Evolutionary conservation across 2,329 filamentous ascomycete species (phyloP).

Genomic region (Aspergillus terreus): DNA sequence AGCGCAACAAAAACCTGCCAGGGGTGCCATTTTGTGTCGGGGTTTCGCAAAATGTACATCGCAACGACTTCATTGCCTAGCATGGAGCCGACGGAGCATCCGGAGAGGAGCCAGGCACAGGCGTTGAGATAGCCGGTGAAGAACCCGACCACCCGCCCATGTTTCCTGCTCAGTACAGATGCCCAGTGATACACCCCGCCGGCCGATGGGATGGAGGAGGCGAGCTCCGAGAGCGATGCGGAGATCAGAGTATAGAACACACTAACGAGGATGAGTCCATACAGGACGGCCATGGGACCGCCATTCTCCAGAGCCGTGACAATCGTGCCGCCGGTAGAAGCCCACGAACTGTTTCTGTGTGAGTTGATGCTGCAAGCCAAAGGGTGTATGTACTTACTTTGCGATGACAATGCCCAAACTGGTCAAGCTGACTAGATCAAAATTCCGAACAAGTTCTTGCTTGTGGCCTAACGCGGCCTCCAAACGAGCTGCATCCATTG

Average conservation of each 20-base stretch:
- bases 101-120: conserved; percentile 30
- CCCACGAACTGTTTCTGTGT: conserved; percentile 53
- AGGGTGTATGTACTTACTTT: conserved; percentile 16
- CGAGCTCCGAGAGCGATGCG: conserved; percentile 54
- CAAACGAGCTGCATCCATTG: conserved; percentile 21
- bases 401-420: conserved; percentile 55
- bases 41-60: conserved; percentile 27
- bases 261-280: conserved; percentile 49
- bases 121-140: conserved; percentile 36
- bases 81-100: conserved; percentile 29
- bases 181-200: conserved; percentile 57
- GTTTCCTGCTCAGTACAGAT: conserved; percentile 47
- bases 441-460: conserved; percentile 58
- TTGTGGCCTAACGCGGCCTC: conserved; percentile 47
- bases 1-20: conserved; percentile 33
- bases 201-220: conserved; percentile 55
- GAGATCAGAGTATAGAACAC: conserved; percentile 54
- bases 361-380: background rate
- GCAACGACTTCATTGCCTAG: conserved; percentile 29
- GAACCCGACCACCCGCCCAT: conserved; percentile 44
- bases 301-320: conserved; percentile 56
- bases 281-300: conserved; percentile 57
- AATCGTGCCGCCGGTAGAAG: conserved; percentile 55
- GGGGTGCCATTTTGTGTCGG: conserved; percentile 19
- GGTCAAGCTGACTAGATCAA: conserved; percentile 53